phyloP scores from a whole-genome alignment of 2,329 filamentous ascomycete species.

The Waltergamsia citrina region DNA sequence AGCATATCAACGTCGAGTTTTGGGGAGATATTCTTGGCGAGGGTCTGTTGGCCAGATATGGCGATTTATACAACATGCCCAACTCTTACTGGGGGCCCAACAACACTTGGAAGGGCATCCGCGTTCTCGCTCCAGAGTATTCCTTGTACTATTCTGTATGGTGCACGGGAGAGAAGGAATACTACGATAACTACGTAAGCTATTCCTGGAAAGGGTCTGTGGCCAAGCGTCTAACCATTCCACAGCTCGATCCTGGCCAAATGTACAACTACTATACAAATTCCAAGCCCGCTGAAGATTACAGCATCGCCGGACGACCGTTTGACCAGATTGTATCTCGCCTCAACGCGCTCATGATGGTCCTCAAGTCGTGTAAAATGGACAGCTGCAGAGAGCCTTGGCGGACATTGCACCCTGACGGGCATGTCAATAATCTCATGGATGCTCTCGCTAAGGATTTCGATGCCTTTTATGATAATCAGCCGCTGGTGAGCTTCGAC shows the following conservation, averaged over 20 bases:
- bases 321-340: constrained; percentile 6
- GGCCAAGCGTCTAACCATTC: not conserved
- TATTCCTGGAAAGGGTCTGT: constrained; percentile 1
- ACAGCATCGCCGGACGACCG: no score
- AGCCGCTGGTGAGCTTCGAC: no score
- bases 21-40: constrained; percentile 16
- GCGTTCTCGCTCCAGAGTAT: constrained; percentile 12
- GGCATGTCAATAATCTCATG: not conserved
- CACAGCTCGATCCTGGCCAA: constrained; percentile 13
- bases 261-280: constrained; percentile 10
- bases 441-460: not conserved
- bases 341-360: constrained; percentile 14
- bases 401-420: constrained; percentile 6
- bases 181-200: constrained; percentile 15
- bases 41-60: no score
- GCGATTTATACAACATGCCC: no score
- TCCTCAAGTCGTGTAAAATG: constrained; percentile 14
- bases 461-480: not conserved
- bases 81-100: no score
- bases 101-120: constrained; percentile 18
- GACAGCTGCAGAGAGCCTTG: constrained; percentile 13
- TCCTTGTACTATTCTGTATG: constrained; percentile 15
- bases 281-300: constrained; percentile 5
- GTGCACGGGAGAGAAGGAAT: constrained; percentile 19
- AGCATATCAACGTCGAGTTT: constrained; percentile 33